These are phyloP conservation scores for Colletotrichum brevisporum DNA, from an alignment of 2,329 filamentous ascomycete species.

Conservation along the genomic window DNA sequence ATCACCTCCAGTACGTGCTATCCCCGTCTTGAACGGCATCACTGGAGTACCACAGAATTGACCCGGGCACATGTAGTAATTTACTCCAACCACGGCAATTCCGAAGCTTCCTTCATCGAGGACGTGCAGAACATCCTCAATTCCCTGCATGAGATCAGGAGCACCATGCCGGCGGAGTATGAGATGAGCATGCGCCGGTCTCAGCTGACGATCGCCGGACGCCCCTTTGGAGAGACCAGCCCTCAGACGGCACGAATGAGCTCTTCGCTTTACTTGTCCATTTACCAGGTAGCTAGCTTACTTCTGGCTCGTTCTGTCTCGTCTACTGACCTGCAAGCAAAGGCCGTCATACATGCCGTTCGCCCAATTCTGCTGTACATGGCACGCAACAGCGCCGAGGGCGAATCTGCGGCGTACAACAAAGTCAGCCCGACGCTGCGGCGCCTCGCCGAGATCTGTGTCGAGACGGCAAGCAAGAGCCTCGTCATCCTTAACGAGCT, in stretches of 20 bases:
- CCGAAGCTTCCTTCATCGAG: constrained; percentile 12
- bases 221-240: constrained; percentile 7
- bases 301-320: no score
- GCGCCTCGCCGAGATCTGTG: constrained; percentile 30
- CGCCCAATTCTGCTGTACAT: constrained; percentile 31
- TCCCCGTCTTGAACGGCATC: no score
- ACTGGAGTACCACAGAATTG: no score
- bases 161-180: constrained; percentile 30
- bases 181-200: constrained; percentile 19
- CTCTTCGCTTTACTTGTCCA: constrained; percentile 19
- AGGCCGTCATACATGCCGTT: constrained; percentile 31
- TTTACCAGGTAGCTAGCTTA: constrained; percentile 8
- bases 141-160: constrained; percentile 28
- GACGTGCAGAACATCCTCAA: constrained; percentile 20
- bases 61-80: constrained; percentile 3
- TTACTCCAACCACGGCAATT: constrained; percentile 13
- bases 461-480: constrained; percentile 34
- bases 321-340: not conserved
- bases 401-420: not conserved
- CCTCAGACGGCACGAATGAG: constrained; percentile 16
- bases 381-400: constrained; percentile 25
- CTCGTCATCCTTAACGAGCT: constrained; percentile 31
- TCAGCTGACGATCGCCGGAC: constrained; percentile 16
- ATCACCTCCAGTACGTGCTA: constrained; percentile 23
- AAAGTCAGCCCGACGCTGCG: constrained; percentile 22